Percentiles rank a stretch among this genome's conserved stretches.
These are phyloP conservation scores for Musa acuminata DNA, from an alignment of 176 grass and related monocot genomes.

Conservation along the genomic window DNA sequence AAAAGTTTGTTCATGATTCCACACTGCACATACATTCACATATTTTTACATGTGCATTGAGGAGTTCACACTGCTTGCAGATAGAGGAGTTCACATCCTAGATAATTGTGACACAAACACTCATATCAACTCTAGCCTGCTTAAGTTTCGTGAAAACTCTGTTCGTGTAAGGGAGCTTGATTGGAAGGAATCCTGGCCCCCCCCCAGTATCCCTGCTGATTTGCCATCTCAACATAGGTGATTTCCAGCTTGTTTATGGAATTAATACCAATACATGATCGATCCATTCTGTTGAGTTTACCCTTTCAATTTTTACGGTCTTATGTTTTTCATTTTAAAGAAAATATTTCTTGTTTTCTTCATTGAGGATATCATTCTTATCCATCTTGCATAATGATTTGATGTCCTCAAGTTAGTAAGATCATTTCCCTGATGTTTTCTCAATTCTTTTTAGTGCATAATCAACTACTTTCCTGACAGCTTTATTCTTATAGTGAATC, in stretches of 20 bases:
- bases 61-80: constrained; percentile 12
- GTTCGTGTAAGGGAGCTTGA: constrained; percentile 58
- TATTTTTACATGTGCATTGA: neutral
- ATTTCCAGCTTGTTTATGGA: neutral
- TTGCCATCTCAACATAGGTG: neutral
- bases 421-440: no score
- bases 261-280: neutral
- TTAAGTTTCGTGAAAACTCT: constrained; percentile 48
- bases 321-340: neutral
- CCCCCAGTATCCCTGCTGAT: constrained; percentile 19
- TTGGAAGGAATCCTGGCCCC: constrained; percentile 67
- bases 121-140: constrained; percentile 38
- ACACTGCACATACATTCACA: neutral
- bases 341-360: no score
- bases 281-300: neutral
- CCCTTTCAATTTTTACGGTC: neutral
- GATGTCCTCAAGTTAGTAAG: no score
- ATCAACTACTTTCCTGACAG: neutral
- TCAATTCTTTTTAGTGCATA: neutral
- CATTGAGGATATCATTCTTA: no score
- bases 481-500: neutral
- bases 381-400: no score
- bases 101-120: constrained; percentile 69
- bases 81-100: constrained; percentile 55
- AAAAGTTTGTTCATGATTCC: neutral